A percentile compares a stretch with the other conserved stretches of the same genome.
Conservation (phyloP, 306 rosid species). For the Vigna hirtella region DNA sequence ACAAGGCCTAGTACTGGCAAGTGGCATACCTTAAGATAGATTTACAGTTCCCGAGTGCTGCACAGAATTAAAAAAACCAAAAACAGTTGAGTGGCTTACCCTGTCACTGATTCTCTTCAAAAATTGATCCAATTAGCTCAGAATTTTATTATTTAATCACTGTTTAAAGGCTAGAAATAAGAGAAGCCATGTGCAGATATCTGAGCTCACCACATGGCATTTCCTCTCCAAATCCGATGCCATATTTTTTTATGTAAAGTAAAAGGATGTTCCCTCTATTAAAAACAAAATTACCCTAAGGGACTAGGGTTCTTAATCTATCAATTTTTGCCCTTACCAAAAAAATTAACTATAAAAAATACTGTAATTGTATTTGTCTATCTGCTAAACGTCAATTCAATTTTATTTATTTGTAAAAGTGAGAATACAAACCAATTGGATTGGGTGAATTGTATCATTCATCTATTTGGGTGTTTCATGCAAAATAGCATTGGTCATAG, state of each 20-base stretch:
- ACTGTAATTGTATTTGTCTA: no score
- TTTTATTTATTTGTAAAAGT: neutral
- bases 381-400: no score
- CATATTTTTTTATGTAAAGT: conserved; percentile 19
- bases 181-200: conserved; percentile 83
- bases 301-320: neutral
- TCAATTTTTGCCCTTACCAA: no score
- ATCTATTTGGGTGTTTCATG: neutral
- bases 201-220: conserved; percentile 84
- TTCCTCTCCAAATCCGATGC: conserved; percentile 56
- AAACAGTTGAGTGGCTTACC: neutral
- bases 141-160: neutral
- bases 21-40: neutral
- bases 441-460: neutral
- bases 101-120: conserved; percentile 29
- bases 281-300: conserved; percentile 8
- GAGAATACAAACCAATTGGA: neutral
- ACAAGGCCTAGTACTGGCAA: conserved; percentile 19
- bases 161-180: conserved; percentile 48
- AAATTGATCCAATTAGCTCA: conserved; percentile 27
- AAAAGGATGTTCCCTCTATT: conserved; percentile 15
- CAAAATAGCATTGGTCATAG: no score
- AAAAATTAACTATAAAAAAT: no score
- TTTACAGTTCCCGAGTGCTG: conserved; percentile 27
- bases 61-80: neutral